Conservation (phyloP, 2,329 filamentous ascomycete genomes). For the Sporothrix pallida region DNA sequence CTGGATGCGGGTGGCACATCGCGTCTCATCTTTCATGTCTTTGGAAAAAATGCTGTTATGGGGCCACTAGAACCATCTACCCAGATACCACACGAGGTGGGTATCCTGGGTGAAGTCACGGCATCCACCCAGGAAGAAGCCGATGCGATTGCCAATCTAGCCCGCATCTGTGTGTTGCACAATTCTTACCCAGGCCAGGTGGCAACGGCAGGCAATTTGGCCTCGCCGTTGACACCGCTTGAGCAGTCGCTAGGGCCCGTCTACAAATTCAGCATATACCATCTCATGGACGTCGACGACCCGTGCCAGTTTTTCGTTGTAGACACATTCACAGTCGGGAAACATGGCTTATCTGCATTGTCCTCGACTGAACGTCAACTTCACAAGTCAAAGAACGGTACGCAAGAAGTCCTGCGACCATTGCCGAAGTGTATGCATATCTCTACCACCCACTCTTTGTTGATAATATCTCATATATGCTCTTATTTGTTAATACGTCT, state of each 20-base stretch:
- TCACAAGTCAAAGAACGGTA: no score
- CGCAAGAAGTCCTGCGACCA: no score
- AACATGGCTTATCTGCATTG: not conserved
- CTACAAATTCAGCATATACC: slow-evolving; percentile 55
- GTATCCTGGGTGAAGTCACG: slow-evolving; percentile 54
- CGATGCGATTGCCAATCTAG: slow-evolving; percentile 49
- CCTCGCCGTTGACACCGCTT: slow-evolving; percentile 38
- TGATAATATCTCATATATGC: no score
- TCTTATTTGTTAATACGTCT: not conserved
- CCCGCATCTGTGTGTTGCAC: slow-evolving; percentile 51
- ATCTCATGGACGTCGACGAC: slow-evolving; percentile 52
- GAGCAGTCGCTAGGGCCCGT: slow-evolving; percentile 48
- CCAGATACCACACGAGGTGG: slow-evolving; percentile 48
- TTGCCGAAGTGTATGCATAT: no score
- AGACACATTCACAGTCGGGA: not conserved
- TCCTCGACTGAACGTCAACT: not conserved
- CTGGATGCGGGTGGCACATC: slow-evolving; percentile 45
- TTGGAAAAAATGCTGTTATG: slow-evolving; percentile 36
- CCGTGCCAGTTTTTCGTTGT: not conserved
- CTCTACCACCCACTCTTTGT: no score
- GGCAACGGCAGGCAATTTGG: slow-evolving; percentile 59
- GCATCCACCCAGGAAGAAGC: slow-evolving; percentile 54
- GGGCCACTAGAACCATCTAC: slow-evolving; percentile 43
- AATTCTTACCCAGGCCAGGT: slow-evolving; percentile 56
- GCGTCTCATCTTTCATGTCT: slow-evolving; percentile 15